phyloP scores from a whole-genome alignment of 163 green algal species.

The Scenedesmus sp. region DNA sequence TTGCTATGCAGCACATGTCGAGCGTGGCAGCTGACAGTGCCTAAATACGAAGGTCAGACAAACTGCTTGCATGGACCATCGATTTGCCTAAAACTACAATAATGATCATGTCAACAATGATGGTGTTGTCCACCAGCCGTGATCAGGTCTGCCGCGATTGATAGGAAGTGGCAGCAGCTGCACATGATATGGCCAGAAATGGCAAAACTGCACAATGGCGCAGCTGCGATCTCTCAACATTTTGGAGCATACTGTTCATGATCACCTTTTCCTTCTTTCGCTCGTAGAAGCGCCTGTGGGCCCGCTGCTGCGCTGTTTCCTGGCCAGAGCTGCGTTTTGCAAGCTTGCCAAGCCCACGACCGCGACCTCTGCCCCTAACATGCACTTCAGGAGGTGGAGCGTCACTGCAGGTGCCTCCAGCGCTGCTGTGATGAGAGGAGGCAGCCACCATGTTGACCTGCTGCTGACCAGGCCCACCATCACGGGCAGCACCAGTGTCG shows the following conservation, averaged over 20 bases:
- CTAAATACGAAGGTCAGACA: neutral
- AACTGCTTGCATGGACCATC: neutral
- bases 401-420: neutral
- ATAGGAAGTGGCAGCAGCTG: constrained; percentile 14
- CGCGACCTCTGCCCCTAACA: neutral
- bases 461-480: neutral
- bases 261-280: constrained; percentile 52
- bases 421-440: neutral
- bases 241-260: neutral
- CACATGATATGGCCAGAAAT: neutral
- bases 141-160: neutral
- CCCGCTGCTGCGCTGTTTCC: constrained; percentile 54
- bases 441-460: neutral
- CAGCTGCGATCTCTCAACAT: neutral
- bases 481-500: neutral
- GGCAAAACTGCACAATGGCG: neutral
- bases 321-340: neutral
- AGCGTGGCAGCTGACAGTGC: constrained; percentile 11
- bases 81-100: neutral
- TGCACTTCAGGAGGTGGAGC: neutral
- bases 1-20: neutral
- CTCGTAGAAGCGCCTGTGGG: constrained; percentile 52
- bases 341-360: neutral
- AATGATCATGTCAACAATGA: neutral
- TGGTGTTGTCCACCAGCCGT: neutral